Conservation (phyloP, 2,329 filamentous ascomycete genomes). For the Sordariomycetes sp. region DNA sequence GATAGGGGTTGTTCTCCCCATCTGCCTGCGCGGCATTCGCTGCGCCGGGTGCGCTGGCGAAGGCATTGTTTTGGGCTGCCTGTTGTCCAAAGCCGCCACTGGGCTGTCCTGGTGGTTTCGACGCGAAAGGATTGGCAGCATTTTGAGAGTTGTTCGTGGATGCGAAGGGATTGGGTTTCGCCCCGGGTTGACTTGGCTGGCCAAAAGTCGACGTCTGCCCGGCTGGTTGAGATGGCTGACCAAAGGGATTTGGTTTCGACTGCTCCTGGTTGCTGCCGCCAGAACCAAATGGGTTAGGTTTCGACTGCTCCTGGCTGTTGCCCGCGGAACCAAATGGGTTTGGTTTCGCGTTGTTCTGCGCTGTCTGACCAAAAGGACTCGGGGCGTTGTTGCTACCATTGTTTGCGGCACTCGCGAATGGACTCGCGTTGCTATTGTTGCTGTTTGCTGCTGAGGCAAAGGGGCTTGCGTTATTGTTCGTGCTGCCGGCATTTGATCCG, state of each 20-base stretch:
- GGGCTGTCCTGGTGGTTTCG: slow-evolving; percentile 9
- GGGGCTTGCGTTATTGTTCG: slow-evolving; percentile 2
- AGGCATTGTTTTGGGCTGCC: slow-evolving; percentile 1
- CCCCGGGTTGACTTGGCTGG: slow-evolving; percentile 11
- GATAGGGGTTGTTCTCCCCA: slow-evolving; percentile 33
- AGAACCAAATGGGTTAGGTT: slow-evolving; percentile 3
- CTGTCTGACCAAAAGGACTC: slow-evolving; percentile 13
- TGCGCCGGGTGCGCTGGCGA: too few species aligned
- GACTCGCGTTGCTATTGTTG: slow-evolving; percentile 5
- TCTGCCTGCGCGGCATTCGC: too few species aligned
- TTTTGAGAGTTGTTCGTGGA: neutral
- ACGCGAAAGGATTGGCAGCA: slow-evolving; percentile 5
- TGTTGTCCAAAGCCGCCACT: slow-evolving; percentile 14
- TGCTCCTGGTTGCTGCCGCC: neutral
- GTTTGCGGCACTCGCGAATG: slow-evolving; percentile 5
- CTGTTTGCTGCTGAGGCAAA: neutral
- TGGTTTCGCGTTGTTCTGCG: slow-evolving; percentile 1
- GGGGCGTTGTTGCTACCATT: slow-evolving; percentile 4
- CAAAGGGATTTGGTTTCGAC: slow-evolving; percentile 15
- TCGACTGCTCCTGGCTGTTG: neutral
- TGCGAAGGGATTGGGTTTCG: slow-evolving; percentile 7
- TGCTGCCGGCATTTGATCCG: slow-evolving; percentile 8
- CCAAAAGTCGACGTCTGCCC: slow-evolving; percentile 6
- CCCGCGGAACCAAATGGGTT: slow-evolving; percentile 2
- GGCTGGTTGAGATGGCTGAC: slow-evolving; percentile 15